Conservation (phyloP, 2,329 filamentous ascomycete species). For the Aureobasidium mangrovei region DNA sequence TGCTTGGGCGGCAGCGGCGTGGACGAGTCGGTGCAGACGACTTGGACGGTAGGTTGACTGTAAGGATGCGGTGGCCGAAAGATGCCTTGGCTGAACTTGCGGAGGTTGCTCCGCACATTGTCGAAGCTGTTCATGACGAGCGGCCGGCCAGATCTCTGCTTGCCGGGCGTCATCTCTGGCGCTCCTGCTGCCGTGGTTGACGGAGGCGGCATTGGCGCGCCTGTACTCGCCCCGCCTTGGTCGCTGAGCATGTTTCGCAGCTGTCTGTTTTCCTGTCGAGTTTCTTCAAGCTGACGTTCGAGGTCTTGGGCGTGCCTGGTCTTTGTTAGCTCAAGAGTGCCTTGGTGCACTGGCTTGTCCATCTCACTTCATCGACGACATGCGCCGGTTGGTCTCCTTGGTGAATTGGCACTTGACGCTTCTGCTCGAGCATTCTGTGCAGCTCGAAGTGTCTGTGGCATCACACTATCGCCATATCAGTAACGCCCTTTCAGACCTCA, state of each 20-base stretch:
- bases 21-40: slow-evolving; percentile 34
- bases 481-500: neutral
- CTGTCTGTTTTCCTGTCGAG: slow-evolving; percentile 70
- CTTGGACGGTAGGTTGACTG: slow-evolving; percentile 44
- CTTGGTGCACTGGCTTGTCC: neutral
- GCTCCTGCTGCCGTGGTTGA: neutral
- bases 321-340: neutral
- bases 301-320: slow-evolving; percentile 81
- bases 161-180: slow-evolving; percentile 27
- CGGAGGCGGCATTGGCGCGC: neutral
- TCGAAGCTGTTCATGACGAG: slow-evolving; percentile 60
- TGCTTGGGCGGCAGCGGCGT: slow-evolving; percentile 57
- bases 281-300: slow-evolving; percentile 76
- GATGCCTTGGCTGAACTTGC: slow-evolving; percentile 65
- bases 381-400: slow-evolving; percentile 94
- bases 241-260: slow-evolving; percentile 56
- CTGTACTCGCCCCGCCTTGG: slow-evolving; percentile 3
- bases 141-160: slow-evolving; percentile 51
- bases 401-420: slow-evolving; percentile 98
- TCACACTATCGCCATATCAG: slow-evolving; percentile 56
- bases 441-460: slow-evolving; percentile 90
- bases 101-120: slow-evolving; percentile 62
- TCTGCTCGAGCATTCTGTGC: slow-evolving; percentile 92
- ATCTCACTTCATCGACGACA: slow-evolving; percentile 90
- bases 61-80: slow-evolving; percentile 68